Conservation (phyloP, 2,329 filamentous ascomycete species). For the Ophiostoma himal-ulmi region DNA sequence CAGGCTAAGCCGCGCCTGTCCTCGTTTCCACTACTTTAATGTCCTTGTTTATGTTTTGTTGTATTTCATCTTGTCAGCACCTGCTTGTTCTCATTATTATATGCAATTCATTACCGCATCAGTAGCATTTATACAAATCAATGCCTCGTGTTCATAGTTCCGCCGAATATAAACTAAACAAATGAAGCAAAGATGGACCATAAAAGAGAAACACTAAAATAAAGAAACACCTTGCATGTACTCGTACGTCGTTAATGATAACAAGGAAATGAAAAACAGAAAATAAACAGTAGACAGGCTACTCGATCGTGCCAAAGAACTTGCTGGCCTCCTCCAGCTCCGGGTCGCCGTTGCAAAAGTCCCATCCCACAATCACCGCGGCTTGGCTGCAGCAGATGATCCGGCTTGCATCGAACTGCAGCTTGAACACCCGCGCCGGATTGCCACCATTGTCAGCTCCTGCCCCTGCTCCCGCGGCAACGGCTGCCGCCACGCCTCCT, state of each 20-base stretch:
- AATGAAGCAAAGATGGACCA: neutral
- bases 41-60: neutral
- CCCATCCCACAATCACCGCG: constrained; percentile 89
- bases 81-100: neutral
- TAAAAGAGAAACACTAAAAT: neutral
- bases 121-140: neutral
- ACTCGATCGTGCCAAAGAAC: constrained; percentile 66
- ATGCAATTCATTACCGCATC: neutral
- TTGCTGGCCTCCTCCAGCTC: constrained; percentile 71
- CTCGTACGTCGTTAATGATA: neutral
- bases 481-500: neutral
- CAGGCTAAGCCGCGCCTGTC: constrained; percentile 5
- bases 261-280: neutral
- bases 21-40: neutral
- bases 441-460: neutral
- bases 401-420: constrained; percentile 88
- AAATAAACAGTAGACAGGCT: neutral
- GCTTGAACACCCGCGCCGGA: constrained; percentile 76
- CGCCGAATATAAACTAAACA: neutral
- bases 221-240: neutral
- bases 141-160: neutral
- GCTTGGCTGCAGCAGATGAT: constrained; percentile 95
- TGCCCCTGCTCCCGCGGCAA: neutral
- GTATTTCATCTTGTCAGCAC: neutral
- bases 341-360: constrained; percentile 83